Conservation (phyloP, 345 rosid species). For the Alliaria petiolata region DNA sequence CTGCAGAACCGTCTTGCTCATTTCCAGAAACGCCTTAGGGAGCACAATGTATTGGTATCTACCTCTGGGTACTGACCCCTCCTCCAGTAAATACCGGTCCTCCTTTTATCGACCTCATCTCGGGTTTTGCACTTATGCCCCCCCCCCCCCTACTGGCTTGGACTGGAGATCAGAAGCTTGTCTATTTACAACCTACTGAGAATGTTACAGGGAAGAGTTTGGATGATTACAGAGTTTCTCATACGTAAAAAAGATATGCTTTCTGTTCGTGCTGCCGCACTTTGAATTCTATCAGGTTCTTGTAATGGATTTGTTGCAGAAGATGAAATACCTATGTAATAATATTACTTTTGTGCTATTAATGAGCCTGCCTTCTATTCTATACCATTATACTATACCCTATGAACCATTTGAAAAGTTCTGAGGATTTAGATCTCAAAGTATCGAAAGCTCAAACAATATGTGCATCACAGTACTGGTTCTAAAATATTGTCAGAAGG, state of each 20-base stretch:
- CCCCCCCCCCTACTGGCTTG: slow-evolving; percentile 4
- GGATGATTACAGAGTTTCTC: slow-evolving; percentile 14
- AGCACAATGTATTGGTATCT: slow-evolving; percentile 81
- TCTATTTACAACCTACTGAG: slow-evolving; percentile 17
- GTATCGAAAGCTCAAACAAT: no score
- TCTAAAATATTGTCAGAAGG: no score
- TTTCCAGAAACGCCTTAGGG: slow-evolving; percentile 89
- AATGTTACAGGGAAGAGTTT: slow-evolving; percentile 12
- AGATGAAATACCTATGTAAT: slow-evolving; percentile 26
- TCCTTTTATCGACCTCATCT: slow-evolving; percentile 29
- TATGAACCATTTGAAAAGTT: neutral
- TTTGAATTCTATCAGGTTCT: slow-evolving; percentile 15
- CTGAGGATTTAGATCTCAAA: no score
- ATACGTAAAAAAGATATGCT: slow-evolving; percentile 15
- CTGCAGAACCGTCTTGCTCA: slow-evolving; percentile 74
- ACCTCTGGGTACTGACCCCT: slow-evolving; percentile 52
- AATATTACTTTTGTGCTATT: slow-evolving; percentile 23
- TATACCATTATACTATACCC: neutral
- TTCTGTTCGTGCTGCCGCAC: slow-evolving; percentile 7
- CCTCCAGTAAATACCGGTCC: slow-evolving; percentile 21
- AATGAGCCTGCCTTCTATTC: slow-evolving; percentile 10
- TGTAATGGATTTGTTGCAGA: slow-evolving; percentile 32
- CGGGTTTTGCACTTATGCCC: slow-evolving; percentile 18
- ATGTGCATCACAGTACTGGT: no score
- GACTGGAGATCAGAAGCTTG: slow-evolving; percentile 18